Evolutionary conservation across 2,329 filamentous ascomycete species (phyloP), one percentile per base, ranked within the genome.

Genomic region (Arthrobotrys conoides): DNA sequence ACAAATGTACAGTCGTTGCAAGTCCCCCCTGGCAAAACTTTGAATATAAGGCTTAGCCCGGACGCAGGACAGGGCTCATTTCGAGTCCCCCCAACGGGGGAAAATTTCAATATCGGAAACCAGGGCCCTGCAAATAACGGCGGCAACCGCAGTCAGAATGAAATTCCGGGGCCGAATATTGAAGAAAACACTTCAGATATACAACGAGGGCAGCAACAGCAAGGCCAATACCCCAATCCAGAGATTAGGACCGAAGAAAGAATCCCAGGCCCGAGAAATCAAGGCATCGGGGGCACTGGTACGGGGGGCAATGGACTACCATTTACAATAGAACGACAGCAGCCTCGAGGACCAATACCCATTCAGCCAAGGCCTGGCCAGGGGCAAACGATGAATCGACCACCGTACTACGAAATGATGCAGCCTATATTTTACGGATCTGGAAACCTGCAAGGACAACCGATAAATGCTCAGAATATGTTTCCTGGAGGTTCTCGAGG

Each of bases 351-450:
- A 9, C 18, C 18, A 4, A 49, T 49, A 24, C 18, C 46, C 1
- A 24, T 49, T 14, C 12, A 46, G 14, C 41, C 41, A n/a, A 6
- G 41, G 5, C 41, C 41, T 46, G 14, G 16, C 14, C 9, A 16
- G 2, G 16, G 14, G 12, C 49, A 53, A 8, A n/a, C 14, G 30
- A 10, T 22, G 33, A 24, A 38, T 8, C 55, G 9, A 61, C 8
- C 10, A 16, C 55, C 55, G 3, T 61, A 18, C 20, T 61, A 41
- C 14, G 55, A 61, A 44, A 61, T 61, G 55, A 61, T 61, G 33
- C 55, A 61, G 18, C 55, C 55, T 2, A 27, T 16, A 8, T 20
- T 10, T 16, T 10, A 3, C 2, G n/a, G 30, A 24, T 2, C 8
- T 0, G 30, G 53, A 12, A 57, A 38, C 14, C 14, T 36, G 36